Evolutionary conservation across 345 rosid genomes (phyloP).

Genomic region (Passiflora organensis): DNA sequence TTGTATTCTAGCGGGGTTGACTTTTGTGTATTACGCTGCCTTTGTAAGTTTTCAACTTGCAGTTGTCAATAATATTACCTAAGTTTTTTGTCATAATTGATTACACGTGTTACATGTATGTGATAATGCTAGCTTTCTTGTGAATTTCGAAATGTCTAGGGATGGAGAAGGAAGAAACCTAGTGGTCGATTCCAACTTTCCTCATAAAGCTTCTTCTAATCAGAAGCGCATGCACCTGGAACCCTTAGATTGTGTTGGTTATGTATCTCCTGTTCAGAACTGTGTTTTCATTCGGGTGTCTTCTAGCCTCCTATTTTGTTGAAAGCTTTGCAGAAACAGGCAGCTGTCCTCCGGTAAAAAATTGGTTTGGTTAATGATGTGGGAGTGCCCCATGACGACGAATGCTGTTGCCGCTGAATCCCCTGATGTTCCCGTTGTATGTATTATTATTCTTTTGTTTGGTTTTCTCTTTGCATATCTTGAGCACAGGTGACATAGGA

Average conservation of each 20-base stretch:
- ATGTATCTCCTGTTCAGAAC: slow-evolving; percentile 8
- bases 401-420: slow-evolving; percentile 18
- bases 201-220: slow-evolving; percentile 27
- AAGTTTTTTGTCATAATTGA: not conserved
- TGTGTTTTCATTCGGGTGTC: slow-evolving; percentile 17
- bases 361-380: slow-evolving; percentile 14
- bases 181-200: slow-evolving; percentile 84
- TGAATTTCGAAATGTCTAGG: slow-evolving; percentile 36
- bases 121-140: not conserved
- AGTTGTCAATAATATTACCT: not conserved
- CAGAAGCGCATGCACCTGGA: slow-evolving; percentile 17
- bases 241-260: slow-evolving; percentile 3
- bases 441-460: slow-evolving; percentile 38
- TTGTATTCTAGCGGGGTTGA: slow-evolving; percentile 70
- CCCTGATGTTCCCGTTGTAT: slow-evolving; percentile 22
- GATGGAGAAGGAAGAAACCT: slow-evolving; percentile 85
- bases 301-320: slow-evolving; percentile 12
- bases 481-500: slow-evolving; percentile 8
- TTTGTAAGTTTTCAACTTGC: slow-evolving; percentile 50
- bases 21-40: slow-evolving; percentile 74
- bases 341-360: slow-evolving; percentile 12
- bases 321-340: slow-evolving; percentile 19
- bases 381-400: slow-evolving; percentile 13
- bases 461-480: slow-evolving; percentile 11
- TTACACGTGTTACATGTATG: not conserved